Conservation (phyloP, 2,329 filamentous ascomycete genomes). For the Colletotrichum zoysiae region DNA sequence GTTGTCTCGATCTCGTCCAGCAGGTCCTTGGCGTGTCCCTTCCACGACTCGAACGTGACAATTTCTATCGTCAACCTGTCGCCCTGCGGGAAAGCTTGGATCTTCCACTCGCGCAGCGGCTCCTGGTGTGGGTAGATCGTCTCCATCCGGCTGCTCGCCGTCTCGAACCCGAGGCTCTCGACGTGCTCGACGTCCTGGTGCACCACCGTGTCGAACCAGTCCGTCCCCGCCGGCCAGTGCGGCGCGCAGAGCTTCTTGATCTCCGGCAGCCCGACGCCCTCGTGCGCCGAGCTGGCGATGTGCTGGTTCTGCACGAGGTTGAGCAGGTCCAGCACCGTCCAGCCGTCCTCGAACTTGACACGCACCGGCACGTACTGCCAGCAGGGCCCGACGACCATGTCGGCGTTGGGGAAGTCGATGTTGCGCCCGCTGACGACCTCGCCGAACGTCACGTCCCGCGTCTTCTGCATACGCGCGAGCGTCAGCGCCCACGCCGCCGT, state of each 20-base stretch:
- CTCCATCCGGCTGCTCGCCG: conserved; percentile 59
- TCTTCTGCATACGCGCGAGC: conserved; percentile 65
- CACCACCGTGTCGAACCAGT: conserved; percentile 68
- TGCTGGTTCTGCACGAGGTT: conserved; percentile 68
- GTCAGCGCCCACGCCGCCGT: conserved; percentile 76
- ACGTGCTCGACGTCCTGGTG: conserved; percentile 73
- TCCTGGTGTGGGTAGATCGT: conserved; percentile 71
- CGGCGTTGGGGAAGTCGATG: conserved; percentile 65
- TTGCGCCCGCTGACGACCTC: conserved; percentile 76
- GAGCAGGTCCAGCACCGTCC: conserved; percentile 66
- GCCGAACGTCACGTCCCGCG: conserved; percentile 73
- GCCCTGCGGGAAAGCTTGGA: conserved; percentile 69
- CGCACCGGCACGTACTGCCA: conserved; percentile 77
- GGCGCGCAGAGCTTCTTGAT: conserved; percentile 61
- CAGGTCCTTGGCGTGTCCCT: conserved; percentile 61
- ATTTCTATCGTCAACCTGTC: conserved; percentile 68
- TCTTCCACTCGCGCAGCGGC: conserved; percentile 68
- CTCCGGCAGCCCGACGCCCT: conserved; percentile 66
- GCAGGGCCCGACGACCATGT: conserved; percentile 72
- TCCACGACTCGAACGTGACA: conserved; percentile 70
- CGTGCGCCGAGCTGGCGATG: conserved; percentile 66
- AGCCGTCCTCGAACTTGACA: conserved; percentile 64
- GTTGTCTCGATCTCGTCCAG: conserved; percentile 62
- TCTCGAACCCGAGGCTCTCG: conserved; percentile 62
- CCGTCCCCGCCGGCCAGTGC: conserved; percentile 55